A percentile compares a stretch with the other conserved stretches of the same genome.
Conservation (phyloP, 2,329 filamentous ascomycete species). For the Fusarium musae region DNA sequence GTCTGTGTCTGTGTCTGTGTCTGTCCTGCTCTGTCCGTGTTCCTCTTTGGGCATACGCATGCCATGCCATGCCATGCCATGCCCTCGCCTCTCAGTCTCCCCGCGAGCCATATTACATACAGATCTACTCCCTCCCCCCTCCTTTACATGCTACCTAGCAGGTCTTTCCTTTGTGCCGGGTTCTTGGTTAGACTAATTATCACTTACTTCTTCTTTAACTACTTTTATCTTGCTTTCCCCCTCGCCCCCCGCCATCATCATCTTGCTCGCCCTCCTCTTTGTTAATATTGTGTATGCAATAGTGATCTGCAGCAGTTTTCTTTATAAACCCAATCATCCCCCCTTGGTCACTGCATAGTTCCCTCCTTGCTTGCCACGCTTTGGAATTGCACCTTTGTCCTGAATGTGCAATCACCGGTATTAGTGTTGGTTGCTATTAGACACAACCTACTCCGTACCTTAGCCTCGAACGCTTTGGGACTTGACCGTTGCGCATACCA, state of each 20-base stretch:
- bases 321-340: constrained; percentile 6
- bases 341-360: not conserved
- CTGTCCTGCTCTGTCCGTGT: not conserved
- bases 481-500: not conserved
- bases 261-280: constrained; percentile 21
- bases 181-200: constrained; percentile 13
- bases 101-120: constrained; percentile 1
- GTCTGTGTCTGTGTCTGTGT: not conserved
- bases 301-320: constrained; percentile 17
- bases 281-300: constrained; percentile 3
- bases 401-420: not conserved
- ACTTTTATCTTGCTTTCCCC: constrained; percentile 36
- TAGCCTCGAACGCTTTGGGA: not conserved
- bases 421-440: not conserved
- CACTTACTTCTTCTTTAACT: not conserved
- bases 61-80: not conserved
- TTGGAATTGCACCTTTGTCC: not conserved
- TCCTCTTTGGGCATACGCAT: constrained; percentile 21
- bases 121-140: constrained; percentile 10
- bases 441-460: not conserved
- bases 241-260: constrained; percentile 21
- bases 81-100: not conserved
- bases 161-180: constrained; percentile 27
- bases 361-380: not conserved
- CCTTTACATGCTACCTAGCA: not conserved